Base-by-base conservation (phyloP, 2,329 filamentous ascomycete species). In the Aspergillus sp. region DNA sequence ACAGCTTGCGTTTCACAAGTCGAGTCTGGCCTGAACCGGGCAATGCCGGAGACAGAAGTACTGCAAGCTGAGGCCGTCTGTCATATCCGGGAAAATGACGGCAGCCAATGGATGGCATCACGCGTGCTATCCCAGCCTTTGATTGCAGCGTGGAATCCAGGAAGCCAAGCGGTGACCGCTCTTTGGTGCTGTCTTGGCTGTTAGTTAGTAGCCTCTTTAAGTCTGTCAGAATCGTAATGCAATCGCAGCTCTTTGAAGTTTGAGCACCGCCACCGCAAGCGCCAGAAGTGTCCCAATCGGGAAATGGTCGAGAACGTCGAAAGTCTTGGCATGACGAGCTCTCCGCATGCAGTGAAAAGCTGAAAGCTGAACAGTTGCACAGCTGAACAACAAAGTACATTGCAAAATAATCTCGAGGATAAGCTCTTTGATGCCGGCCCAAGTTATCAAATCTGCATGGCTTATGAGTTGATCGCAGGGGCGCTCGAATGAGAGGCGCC, bases 151-250 rank as follows among this genome's bases (percentile, higher is more conserved):
- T 9, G 53, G 23, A 21, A 31, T 33, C 25, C 45, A 56, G 53
- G 46, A 49, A 43, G 40, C 55, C 55, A 57, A 49, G 55, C 23
- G 43, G 39, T 49, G 55, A 57, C 44, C 55, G 43, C 49, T 46
- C 31, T 52, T 46, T 51, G 43, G 19, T 17, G 9, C 33, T 52
- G 19, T 9, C 14, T 23, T 27, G 35, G 9, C 15, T 12, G 3
- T 25, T 50, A 21, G 21, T 21, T 21, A 21, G 21, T 37, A 15
- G 35, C 14, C 15, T 37, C 15, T 37, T n/a, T 5, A 3, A n/a
- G 35, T n/a, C 21, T 21, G 21, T 21, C 21, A 21, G 21, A 21
- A 21, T 4, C 3, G 21, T 21, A 21, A 21, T 21, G 21, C 21
- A 21, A 31, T 31, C 4, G 4, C 4, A 31, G 9, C 27, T 31